phyloP scores from a whole-genome alignment of 139 green algal species.

The Coelastrella sp. region DNA sequence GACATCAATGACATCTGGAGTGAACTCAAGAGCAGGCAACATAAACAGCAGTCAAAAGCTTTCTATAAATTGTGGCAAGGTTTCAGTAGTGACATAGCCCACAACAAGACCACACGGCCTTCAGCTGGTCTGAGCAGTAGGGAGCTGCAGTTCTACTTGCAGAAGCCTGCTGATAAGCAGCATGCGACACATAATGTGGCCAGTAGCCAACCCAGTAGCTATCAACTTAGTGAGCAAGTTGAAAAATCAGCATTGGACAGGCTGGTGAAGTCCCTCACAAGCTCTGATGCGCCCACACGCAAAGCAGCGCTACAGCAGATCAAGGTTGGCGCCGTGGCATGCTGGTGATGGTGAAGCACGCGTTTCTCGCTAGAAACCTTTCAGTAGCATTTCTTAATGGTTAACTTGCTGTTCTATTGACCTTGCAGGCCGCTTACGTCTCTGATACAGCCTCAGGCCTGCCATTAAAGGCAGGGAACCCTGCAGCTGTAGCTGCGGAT shows the following conservation, averaged over 20 bases:
- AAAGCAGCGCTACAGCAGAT: constrained; percentile 51
- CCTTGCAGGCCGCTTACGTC: too few relatives aligned
- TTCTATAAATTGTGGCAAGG: constrained; percentile 52
- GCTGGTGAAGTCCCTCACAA: constrained; percentile 1
- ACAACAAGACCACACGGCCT: not conserved
- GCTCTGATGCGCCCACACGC: not conserved
- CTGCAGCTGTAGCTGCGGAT: not conserved
- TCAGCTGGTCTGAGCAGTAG: not conserved
- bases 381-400: too few relatives aligned
- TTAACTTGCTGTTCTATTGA: too few relatives aligned
- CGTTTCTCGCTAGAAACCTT: too few relatives aligned
- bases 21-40: not conserved
- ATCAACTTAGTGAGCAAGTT: not conserved
- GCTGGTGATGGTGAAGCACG: too few relatives aligned
- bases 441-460: too few relatives aligned
- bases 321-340: constrained; percentile 11
- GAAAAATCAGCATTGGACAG: constrained; percentile 31
- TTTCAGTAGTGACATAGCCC: constrained; percentile 40
- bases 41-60: not conserved
- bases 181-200: not conserved
- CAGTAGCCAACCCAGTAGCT: too few relatives aligned
- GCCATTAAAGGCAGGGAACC: too few relatives aligned
- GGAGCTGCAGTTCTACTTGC: not conserved
- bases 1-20: constrained; percentile 10
- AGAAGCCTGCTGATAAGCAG: not conserved